Conservation (phyloP, 2,329 filamentous ascomycete species). For the Penicillium sp. region DNA sequence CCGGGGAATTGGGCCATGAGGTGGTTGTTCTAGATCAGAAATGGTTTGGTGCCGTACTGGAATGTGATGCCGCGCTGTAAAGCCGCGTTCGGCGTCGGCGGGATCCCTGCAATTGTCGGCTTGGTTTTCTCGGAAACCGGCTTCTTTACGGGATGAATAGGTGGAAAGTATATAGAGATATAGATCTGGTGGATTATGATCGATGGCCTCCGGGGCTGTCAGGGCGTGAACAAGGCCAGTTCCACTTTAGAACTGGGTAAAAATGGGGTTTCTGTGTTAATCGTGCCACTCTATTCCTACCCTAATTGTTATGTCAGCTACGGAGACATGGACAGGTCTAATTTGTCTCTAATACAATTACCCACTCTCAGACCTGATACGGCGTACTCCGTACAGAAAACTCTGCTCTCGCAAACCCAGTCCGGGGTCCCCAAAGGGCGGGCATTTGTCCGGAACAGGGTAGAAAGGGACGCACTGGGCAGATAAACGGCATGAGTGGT, state of each 20-base stretch:
- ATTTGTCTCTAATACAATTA: slow-evolving; percentile 5
- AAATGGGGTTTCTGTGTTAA: not conserved
- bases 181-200: not conserved
- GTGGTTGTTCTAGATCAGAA: slow-evolving; percentile 4
- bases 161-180: not conserved
- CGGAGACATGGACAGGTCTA: too few species aligned
- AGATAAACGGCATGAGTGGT: slow-evolving; percentile 8
- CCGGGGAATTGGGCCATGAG: slow-evolving; percentile 17
- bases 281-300: not conserved
- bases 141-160: not conserved
- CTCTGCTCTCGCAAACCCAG: slow-evolving; percentile 4
- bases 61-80: not conserved
- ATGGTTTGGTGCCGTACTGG: slow-evolving; percentile 5
- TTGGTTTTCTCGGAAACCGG: not conserved
- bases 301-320: too few species aligned
- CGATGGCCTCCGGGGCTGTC: not conserved
- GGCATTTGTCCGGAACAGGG: slow-evolving; percentile 18
- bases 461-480: slow-evolving; percentile 3
- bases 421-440: slow-evolving; percentile 19
- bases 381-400: not conserved
- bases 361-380: too few species aligned
- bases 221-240: not conserved
- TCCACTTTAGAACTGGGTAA: not conserved
- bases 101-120: not conserved
- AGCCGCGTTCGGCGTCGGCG: slow-evolving; percentile 14